Percentiles rank a stretch among this genome's conserved stretches.
Evolutionary conservation across 1,139 yeast species (phyloP).

Genomic region (Yamadazyma diddensiae): DNA sequence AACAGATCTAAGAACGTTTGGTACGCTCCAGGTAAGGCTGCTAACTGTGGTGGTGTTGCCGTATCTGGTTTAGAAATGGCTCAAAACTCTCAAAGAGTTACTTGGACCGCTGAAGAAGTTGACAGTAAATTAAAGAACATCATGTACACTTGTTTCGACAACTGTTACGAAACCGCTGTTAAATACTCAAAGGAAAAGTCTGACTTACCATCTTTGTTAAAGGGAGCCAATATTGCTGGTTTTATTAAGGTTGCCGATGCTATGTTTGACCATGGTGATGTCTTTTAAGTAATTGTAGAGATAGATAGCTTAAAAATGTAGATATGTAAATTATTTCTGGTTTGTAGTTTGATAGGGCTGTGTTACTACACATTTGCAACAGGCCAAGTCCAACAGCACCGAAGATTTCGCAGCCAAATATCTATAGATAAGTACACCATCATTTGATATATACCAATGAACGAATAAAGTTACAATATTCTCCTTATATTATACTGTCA

Average conservation of each 20-base stretch:
- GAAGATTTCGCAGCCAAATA: no score
- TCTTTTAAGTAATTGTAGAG: conserved; percentile 43
- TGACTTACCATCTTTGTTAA: conserved; percentile 86
- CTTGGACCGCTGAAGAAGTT: conserved; percentile 87
- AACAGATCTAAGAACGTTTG: conserved; percentile 79
- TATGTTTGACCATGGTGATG: conserved; percentile 97
- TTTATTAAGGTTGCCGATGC: conserved; percentile 98
- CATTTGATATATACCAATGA: no score
- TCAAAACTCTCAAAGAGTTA: conserved; percentile 92
- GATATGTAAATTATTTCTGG: no score
- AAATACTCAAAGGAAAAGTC: conserved; percentile 72
- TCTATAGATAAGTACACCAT: no score
- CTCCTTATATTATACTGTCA: no score
- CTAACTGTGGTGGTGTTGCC: conserved; percentile 99
- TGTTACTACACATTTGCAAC: no score
- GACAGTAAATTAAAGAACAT: conserved; percentile 83
- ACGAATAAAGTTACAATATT: no score
- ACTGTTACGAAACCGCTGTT: conserved; percentile 85
- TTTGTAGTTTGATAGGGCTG: no score
- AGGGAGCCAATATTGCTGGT: conserved; percentile 99
- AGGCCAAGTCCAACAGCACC: no score
- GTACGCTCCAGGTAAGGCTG: conserved; percentile 99
- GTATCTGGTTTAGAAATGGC: conserved; percentile 99
- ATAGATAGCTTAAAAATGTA: no score
- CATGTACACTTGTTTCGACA: conserved; percentile 90